Evolutionary conservation across 768 basidiomycete species (phyloP).

Genomic region (Guyanaporus albipodus): DNA sequence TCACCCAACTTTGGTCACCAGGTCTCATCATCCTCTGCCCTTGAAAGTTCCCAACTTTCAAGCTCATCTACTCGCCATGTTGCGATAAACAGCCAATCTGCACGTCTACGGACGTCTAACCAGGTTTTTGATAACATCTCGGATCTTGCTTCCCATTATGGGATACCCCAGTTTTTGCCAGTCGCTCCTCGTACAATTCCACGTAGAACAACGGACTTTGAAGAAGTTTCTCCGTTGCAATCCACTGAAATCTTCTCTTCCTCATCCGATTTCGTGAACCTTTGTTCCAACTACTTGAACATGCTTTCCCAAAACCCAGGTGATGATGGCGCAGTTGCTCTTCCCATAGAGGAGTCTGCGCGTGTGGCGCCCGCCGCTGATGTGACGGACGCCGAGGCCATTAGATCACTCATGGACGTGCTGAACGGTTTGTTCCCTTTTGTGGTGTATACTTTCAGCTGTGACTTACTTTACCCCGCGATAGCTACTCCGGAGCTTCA

Average conservation of each 20-base stretch:
- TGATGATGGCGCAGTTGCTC: conserved; percentile 34
- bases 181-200: conserved; percentile 61
- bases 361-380: conserved; percentile 20
- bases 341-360: conserved; percentile 29
- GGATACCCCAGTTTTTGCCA: conserved; percentile 69
- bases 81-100: conserved; percentile 47
- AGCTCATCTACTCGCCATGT: conserved; percentile 51
- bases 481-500: conserved; percentile 39
- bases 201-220: conserved; percentile 35
- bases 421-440: conserved; percentile 32
- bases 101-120: conserved; percentile 66
- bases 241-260: conserved; percentile 22
- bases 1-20: conserved; percentile 39
- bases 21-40: conserved; percentile 33
- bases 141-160: conserved; percentile 75
- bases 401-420: conserved; percentile 38
- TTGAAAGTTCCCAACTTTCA: conserved; percentile 57
- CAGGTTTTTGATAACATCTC: conserved; percentile 60
- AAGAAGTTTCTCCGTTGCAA: conserved; percentile 31
- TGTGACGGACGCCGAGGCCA: conserved; percentile 28
- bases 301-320: conserved; percentile 58
- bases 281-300: conserved; percentile 61
- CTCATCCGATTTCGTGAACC: conserved; percentile 38
- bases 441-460: rapidly evolving
- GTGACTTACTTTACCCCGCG: neutral